These are phyloP conservation scores for Wallacemonas rigidus DNA, from an alignment of 208 protist genomes.

Conservation along the genomic window DNA sequence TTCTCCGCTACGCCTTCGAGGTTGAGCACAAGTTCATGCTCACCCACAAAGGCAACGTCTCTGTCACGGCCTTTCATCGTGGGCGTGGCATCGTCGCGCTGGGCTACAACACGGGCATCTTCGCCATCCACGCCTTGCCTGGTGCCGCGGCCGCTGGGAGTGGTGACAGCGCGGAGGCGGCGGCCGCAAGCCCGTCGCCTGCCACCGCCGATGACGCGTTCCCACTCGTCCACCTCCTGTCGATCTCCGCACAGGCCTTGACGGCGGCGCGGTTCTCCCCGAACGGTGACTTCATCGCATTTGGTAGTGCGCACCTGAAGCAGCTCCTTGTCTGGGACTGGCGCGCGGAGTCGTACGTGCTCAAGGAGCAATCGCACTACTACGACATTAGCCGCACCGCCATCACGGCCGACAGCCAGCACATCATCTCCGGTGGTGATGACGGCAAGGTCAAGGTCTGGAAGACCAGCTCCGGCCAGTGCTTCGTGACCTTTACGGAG, in stretches of 20 bases:
- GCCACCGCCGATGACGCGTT: slow-evolving; percentile 29
- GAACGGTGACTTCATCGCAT: slow-evolving; percentile 86
- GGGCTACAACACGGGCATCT: slow-evolving; percentile 91
- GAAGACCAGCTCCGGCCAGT: slow-evolving; percentile 89
- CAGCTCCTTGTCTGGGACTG: slow-evolving; percentile 96
- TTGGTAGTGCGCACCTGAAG: slow-evolving; percentile 87
- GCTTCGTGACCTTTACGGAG: slow-evolving; percentile 93
- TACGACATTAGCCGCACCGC: slow-evolving; percentile 90
- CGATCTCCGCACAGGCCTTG: slow-evolving; percentile 90
- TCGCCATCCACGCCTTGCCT: slow-evolving; percentile 81
- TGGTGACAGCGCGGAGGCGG: neutral
- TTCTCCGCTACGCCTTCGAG: slow-evolving; percentile 83
- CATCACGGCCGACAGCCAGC: slow-evolving; percentile 86
- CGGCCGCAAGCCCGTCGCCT: neutral
- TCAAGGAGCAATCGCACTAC: slow-evolving; percentile 94
- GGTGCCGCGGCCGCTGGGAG: slow-evolving; percentile 20
- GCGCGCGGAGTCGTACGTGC: slow-evolving; percentile 90
- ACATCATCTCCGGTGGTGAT: slow-evolving; percentile 91
- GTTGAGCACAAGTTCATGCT: slow-evolving; percentile 87
- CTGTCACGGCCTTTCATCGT: slow-evolving; percentile 76
- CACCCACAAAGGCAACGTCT: slow-evolving; percentile 86
- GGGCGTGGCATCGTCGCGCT: slow-evolving; percentile 78
- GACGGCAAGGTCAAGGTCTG: slow-evolving; percentile 95
- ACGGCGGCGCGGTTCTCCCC: slow-evolving; percentile 85
- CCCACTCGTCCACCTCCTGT: slow-evolving; percentile 84